These are phyloP conservation scores for Raddia distichophylla DNA, from an alignment of 176 grass and related monocot species.

Conservation along the genomic window DNA sequence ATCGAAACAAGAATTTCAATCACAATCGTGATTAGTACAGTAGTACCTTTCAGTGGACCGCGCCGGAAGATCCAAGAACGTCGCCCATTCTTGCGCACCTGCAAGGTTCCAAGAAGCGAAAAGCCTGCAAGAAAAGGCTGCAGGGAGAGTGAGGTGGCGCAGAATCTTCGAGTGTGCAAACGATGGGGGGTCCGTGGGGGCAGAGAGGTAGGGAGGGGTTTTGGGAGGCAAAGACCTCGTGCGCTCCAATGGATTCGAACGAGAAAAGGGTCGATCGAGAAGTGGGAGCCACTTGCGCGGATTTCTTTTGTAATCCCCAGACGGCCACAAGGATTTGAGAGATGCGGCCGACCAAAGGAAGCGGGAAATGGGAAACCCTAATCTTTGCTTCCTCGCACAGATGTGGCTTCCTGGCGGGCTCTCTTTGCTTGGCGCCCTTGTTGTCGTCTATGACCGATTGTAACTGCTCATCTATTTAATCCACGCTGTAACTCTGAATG, in stretches of 20 bases:
- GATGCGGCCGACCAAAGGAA: conserved; percentile 53
- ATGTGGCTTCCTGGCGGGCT: too few species aligned
- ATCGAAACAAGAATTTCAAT: conserved; percentile 11
- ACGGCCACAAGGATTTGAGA: conserved; percentile 7
- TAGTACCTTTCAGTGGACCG: conserved; percentile 7
- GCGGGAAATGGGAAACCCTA: conserved; percentile 40
- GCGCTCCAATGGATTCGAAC: conserved; percentile 65
- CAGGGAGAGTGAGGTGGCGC: conserved; percentile 23
- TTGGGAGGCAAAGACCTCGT: conserved; percentile 54
- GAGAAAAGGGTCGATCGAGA: conserved; percentile 38
- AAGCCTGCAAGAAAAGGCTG: conserved; percentile 40
- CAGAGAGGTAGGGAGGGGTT: conserved; percentile 34
- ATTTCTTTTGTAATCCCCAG: conserved; percentile 60
- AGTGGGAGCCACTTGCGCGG: conserved; percentile 29
- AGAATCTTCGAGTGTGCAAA: conserved; percentile 44
- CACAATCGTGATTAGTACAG: background rate
- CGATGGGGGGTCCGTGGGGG: conserved; percentile 25
- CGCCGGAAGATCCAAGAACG: conserved; percentile 25
- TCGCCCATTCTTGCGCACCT: conserved; percentile 7
- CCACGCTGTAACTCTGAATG: background rate
- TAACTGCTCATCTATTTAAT: conserved; percentile 14
- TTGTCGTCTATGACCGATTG: conserved; percentile 13
- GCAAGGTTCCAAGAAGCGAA: conserved; percentile 38
- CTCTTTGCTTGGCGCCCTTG: background rate
- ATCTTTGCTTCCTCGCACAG: background rate